A percentile compares a stretch with the other conserved stretches of the same genome.
These are phyloP conservation scores for Nigrospora sphaerica DNA, from an alignment of 2,329 filamentous ascomycete species.

Conservation along the genomic window DNA sequence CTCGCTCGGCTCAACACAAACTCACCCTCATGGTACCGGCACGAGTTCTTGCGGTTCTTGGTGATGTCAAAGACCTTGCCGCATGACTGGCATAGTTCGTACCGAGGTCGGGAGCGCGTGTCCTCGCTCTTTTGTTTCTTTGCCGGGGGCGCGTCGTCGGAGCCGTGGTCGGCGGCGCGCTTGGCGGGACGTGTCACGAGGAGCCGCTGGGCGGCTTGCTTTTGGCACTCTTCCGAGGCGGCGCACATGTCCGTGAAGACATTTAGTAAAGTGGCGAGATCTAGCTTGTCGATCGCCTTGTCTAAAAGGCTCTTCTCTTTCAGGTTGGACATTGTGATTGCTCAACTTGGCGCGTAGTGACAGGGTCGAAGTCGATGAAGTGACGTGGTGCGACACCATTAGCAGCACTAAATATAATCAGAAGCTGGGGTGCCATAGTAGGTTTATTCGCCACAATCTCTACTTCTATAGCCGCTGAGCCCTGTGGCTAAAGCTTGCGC, in stretches of 20 bases:
- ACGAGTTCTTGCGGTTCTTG: not conserved
- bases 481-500: too few species aligned
- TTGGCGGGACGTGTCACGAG: not conserved
- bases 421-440: too few species aligned
- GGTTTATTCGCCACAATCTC: too few species aligned
- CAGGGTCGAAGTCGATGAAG: too few species aligned
- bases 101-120: not conserved
- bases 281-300: not conserved
- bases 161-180: not conserved
- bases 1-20: not conserved
- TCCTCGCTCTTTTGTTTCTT: not conserved
- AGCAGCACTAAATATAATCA: too few species aligned
- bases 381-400: too few species aligned
- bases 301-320: not conserved
- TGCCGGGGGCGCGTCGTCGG: not conserved
- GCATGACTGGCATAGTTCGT: not conserved
- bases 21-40: not conserved
- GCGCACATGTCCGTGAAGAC: slow-evolving; percentile 1
- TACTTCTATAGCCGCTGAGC: too few species aligned
- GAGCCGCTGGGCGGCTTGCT: not conserved
- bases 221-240: not conserved
- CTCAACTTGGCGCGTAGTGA: too few species aligned
- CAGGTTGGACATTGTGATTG: not conserved
- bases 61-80: slow-evolving; percentile 1
- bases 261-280: not conserved